These are phyloP conservation scores for Mucor saturninus DNA, from an alignment of 371 early-diverging fungal species.

Conservation along the genomic window DNA sequence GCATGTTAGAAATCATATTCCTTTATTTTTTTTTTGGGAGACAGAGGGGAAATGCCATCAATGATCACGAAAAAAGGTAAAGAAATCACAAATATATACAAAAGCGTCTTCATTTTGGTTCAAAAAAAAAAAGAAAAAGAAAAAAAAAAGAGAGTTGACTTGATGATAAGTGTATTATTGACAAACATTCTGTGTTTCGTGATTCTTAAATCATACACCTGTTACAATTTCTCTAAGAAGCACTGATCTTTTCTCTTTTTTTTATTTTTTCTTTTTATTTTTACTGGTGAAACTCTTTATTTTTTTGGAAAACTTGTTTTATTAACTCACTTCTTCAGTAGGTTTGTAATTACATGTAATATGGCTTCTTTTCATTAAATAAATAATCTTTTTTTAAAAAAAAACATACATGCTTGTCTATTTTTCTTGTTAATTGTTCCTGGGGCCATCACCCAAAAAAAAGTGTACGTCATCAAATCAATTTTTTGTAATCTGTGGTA, in stretches of 20 bases:
- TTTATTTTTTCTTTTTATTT: neutral
- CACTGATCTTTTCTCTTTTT: slow-evolving; percentile 21
- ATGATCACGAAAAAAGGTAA: slow-evolving; percentile 6
- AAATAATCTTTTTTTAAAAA: neutral
- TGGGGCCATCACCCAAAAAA: neutral
- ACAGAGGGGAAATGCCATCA: too few relatives aligned
- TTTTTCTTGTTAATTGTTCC: too few relatives aligned
- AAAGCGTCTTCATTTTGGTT: too few relatives aligned
- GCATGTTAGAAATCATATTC: slow-evolving; percentile 8
- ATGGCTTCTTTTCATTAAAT: too few relatives aligned
- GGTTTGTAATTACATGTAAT: too few relatives aligned
- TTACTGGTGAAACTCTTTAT: neutral
- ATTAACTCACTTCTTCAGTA: neutral
- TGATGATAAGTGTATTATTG: slow-evolving; percentile 29
- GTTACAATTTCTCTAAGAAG: slow-evolving; percentile 30
- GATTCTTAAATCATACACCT: slow-evolving; percentile 27
- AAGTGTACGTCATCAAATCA: neutral
- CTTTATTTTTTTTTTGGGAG: neutral
- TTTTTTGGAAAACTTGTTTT: neutral
- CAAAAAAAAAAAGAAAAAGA: neutral
- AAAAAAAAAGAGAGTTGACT: slow-evolving; percentile 4
- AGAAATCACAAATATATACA: neutral
- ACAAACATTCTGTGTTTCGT: slow-evolving; percentile 29
- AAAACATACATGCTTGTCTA: neutral
- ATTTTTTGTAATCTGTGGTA: too few relatives aligned